Evolutionary conservation across 2,329 filamentous ascomycete genomes (phyloP).

Genomic region (Triangularia verruculosa): DNA sequence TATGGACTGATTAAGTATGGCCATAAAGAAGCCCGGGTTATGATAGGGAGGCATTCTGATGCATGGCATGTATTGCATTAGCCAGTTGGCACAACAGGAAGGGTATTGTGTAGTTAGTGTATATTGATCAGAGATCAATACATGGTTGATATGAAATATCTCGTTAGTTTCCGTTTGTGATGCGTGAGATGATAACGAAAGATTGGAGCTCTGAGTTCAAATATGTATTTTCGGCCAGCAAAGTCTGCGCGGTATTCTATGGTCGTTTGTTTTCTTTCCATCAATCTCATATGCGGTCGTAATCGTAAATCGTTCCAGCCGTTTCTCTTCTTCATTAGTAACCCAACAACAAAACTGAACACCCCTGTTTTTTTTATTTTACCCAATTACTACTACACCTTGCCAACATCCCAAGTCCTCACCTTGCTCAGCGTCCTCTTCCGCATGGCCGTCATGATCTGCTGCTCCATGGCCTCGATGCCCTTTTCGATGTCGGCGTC

Average conservation of each 20-base stretch:
- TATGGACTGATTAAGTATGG: background rate
- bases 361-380: no score
- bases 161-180: background rate
- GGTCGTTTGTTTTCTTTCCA: background rate
- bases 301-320: background rate
- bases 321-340: background rate
- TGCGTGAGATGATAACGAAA: no score
- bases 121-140: background rate
- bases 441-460: conserved; percentile 55
- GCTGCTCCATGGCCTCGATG: conserved; percentile 55
- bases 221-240: background rate
- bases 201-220: no score
- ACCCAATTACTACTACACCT: background rate
- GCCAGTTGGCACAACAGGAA: background rate
- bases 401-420: conserved; percentile 46
- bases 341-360: background rate
- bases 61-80: background rate
- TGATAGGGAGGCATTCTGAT: background rate
- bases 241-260: background rate
- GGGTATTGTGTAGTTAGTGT: background rate
- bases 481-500: conserved; percentile 52
- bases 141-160: background rate
- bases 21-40: background rate
- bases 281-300: background rate
- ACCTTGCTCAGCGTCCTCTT: conserved; percentile 56